Conservation (phyloP, 768 basidiomycete species). For the Panus rudis region DNA sequence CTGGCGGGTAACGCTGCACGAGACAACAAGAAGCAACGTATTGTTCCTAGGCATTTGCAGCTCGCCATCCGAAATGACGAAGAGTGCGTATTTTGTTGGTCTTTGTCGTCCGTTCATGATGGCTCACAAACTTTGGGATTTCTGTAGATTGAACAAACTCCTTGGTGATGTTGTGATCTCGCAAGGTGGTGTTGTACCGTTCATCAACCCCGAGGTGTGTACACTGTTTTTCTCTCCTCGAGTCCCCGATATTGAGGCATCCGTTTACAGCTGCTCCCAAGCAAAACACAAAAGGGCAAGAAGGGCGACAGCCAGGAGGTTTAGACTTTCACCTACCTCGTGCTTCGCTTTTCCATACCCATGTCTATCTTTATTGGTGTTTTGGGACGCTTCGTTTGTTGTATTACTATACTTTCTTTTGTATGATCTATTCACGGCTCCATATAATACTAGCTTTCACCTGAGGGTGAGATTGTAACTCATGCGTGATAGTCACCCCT, state of each 20-base stretch:
- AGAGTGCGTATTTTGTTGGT: constrained; percentile 46
- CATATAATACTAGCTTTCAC: too few species aligned
- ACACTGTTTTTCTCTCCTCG: background rate
- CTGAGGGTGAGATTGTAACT: too few species aligned
- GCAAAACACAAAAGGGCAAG: constrained; percentile 47
- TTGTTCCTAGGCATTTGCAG: constrained; percentile 91
- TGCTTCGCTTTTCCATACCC: too few species aligned
- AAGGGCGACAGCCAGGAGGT: constrained; percentile 41
- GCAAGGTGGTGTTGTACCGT: constrained; percentile 89
- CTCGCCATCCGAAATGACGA: constrained; percentile 94
- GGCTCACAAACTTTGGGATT: constrained; percentile 3
- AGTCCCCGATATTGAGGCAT: background rate
- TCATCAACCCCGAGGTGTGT: constrained; percentile 58
- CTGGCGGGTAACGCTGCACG: constrained; percentile 86
- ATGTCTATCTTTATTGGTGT: too few species aligned
- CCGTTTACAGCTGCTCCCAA: constrained; percentile 29
- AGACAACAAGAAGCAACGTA: constrained; percentile 93
- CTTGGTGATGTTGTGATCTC: constrained; percentile 86
- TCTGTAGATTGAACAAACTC: constrained; percentile 53
- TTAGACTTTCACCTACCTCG: constrained; percentile 23
- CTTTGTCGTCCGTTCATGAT: background rate
- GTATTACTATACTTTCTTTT: too few species aligned
- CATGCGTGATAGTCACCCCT: too few species aligned
- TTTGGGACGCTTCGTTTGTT: too few species aligned
- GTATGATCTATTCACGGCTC: too few species aligned